phyloP scores from a whole-genome alignment of 177 flowering plant species.

The Tripterygium wilfordii region DNA sequence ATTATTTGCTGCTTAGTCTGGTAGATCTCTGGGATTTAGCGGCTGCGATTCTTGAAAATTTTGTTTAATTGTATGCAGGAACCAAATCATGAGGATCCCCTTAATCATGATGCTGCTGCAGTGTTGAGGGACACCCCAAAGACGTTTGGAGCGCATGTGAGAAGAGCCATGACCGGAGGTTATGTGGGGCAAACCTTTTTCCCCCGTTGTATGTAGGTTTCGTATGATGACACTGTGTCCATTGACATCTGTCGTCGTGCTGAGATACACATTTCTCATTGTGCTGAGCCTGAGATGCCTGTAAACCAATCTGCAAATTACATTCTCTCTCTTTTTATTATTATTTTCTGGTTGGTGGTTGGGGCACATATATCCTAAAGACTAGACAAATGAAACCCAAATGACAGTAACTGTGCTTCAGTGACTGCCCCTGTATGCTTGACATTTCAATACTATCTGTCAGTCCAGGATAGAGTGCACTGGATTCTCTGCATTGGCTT shows the following conservation, averaged over 20 bases:
- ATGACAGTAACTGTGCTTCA: too few species aligned
- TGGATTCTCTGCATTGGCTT: too few species aligned
- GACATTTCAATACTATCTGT: too few species aligned
- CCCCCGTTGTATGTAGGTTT: constrained; percentile 52
- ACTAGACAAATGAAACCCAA: neutral
- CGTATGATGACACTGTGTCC: constrained; percentile 2
- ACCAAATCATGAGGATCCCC: constrained; percentile 93
- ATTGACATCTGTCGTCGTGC: neutral
- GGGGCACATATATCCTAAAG: neutral
- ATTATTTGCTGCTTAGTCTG: constrained; percentile 15
- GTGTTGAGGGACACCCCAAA: constrained; percentile 86
- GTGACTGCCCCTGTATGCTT: too few species aligned
- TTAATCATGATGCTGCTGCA: constrained; percentile 88
- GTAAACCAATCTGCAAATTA: constrained; percentile 4
- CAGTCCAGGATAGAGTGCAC: too few species aligned
- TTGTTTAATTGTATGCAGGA: constrained; percentile 59
- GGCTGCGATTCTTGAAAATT: too few species aligned
- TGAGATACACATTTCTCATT: too few species aligned
- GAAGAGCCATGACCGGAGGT: constrained; percentile 89
- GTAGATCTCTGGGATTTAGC: too few species aligned
- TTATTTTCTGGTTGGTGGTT: constrained; percentile 1
- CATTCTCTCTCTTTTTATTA: constrained; percentile 1
- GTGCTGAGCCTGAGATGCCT: neutral
- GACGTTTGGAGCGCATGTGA: constrained; percentile 70
- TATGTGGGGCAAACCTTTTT: constrained; percentile 73